phyloP scores from a whole-genome alignment of 805 yeast genomes.

The Aciculoconidium aculeatum region DNA sequence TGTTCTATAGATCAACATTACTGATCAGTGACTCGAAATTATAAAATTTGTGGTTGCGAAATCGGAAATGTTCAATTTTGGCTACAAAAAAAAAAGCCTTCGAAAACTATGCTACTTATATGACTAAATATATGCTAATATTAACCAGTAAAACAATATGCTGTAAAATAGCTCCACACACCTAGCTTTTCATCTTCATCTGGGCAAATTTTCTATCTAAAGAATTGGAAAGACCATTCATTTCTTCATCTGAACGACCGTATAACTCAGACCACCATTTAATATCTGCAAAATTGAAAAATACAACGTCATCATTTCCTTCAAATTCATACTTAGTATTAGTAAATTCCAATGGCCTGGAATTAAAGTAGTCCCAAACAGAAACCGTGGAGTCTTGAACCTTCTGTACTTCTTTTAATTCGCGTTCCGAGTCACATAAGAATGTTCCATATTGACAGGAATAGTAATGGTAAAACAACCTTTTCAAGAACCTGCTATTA shows the following conservation, averaged over 20 bases:
- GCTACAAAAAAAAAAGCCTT: too few relatives aligned
- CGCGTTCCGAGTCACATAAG: conserved; percentile 67
- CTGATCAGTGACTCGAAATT: too few relatives aligned
- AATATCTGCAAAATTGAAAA: conserved; percentile 57
- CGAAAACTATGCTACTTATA: too few relatives aligned
- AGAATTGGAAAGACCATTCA: conserved; percentile 38
- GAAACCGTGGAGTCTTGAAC: conserved; percentile 53
- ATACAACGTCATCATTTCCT: conserved; percentile 36
- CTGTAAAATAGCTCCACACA: not conserved
- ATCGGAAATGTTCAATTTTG: too few relatives aligned
- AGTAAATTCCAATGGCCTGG: conserved; percentile 64
- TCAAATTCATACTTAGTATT: conserved; percentile 39
- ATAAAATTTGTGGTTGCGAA: too few relatives aligned
- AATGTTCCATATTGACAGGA: conserved; percentile 96
- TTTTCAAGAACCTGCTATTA: conserved; percentile 79
- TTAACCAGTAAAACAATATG: not conserved
- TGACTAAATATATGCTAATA: too few relatives aligned
- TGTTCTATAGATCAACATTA: too few relatives aligned
- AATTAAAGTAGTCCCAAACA: conserved; percentile 91
- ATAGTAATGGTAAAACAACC: conserved; percentile 81
- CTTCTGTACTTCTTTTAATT: conserved; percentile 33
- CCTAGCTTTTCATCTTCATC: conserved; percentile 18
- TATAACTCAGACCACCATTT: conserved; percentile 88
- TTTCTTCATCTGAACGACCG: conserved; percentile 62
- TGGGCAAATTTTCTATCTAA: conserved; percentile 38